Evolutionary conservation across 495 filamentous ascomycete species (phyloP).

Genomic region (Collariella sp.): DNA sequence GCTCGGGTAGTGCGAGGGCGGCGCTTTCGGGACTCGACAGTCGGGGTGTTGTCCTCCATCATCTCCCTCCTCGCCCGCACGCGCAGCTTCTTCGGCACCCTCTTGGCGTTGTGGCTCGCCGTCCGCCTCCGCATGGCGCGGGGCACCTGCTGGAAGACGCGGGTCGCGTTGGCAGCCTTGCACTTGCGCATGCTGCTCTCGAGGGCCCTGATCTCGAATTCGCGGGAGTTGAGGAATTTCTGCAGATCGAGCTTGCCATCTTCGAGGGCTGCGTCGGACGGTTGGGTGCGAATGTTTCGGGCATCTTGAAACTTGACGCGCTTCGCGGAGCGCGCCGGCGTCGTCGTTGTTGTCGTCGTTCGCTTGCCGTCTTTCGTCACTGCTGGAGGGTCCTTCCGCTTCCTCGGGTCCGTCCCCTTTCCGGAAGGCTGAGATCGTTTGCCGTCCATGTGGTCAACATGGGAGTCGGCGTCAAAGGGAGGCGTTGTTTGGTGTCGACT

Average conservation of each 20-base stretch:
- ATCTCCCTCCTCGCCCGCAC: conserved; percentile 69
- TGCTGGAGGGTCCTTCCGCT: conserved; percentile 21
- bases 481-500: neutral
- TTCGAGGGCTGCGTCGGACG: conserved; percentile 58
- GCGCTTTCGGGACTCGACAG: conserved; percentile 59
- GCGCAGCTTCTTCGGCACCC: conserved; percentile 72
- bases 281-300: conserved; percentile 64
- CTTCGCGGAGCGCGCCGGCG: conserved; percentile 22
- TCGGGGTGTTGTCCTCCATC: conserved; percentile 86
- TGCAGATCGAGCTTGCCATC: conserved; percentile 72
- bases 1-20: conserved; percentile 58
- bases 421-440: neutral
- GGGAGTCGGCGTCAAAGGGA: neutral
- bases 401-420: conserved; percentile 5
- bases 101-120: conserved; percentile 89
- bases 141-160: conserved; percentile 87
- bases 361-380: conserved; percentile 3
- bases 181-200: conserved; percentile 68
- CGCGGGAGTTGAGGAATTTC: conserved; percentile 70
- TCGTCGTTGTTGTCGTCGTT: neutral
- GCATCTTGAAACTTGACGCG: conserved; percentile 61
- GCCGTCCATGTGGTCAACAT: conserved; percentile 10
- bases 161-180: conserved; percentile 54
- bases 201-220: conserved; percentile 82
- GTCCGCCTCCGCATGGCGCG: conserved; percentile 75